Evolutionary conservation across 2,329 filamentous ascomycete species (phyloP), one percentile per base, ranked within the genome.

Genomic region (Xylariomycetidae sp.): DNA sequence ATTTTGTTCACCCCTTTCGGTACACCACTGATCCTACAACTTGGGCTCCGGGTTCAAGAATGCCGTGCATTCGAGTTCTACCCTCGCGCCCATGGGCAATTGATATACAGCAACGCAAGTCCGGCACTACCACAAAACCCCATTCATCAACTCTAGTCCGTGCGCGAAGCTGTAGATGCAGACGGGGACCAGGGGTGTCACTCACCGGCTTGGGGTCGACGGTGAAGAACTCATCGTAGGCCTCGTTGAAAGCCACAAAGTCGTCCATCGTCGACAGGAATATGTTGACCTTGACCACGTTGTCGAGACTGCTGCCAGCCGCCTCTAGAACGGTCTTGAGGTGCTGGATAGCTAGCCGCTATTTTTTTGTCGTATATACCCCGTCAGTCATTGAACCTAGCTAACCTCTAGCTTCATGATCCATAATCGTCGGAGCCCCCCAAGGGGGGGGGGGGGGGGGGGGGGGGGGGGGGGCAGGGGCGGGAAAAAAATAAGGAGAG

Each of bases 1-100:
- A n/a, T n/a, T n/a, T n/a, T n/a, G n/a, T n/a, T n/a, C n/a, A n/a
- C n/a, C n/a, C n/a, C n/a, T n/a, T n/a, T n/a, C n/a, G n/a, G n/a
- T n/a, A n/a, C n/a, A n/a, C n/a, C n/a, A n/a, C n/a, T n/a, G n/a
- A 11, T 26, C 14, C 36, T 36, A 51, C 7, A 51, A 22, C 33
- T 49, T 51, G 4, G 41, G 15, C 3, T 3, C 15, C 4, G 40
- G 17, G 15, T 40, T 34, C 22, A 44, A 19, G 11, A 52, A 53
- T 3, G 80, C 80, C 56, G 81, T 80, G 54, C 77, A 82, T 64
- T 88, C 83, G 53, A 88, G 85, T 66, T 88, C 84, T 7, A 88
- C 77, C 37, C 81, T 74, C 4, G 82, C 82, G 9, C 74, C 73
- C 51, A 83, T 73, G 2, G 83, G 84, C 47, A 88, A 63, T 54